Base-by-base conservation (phyloP, 768 basidiomycete genomes). In the Solioccasus polychromus region DNA sequence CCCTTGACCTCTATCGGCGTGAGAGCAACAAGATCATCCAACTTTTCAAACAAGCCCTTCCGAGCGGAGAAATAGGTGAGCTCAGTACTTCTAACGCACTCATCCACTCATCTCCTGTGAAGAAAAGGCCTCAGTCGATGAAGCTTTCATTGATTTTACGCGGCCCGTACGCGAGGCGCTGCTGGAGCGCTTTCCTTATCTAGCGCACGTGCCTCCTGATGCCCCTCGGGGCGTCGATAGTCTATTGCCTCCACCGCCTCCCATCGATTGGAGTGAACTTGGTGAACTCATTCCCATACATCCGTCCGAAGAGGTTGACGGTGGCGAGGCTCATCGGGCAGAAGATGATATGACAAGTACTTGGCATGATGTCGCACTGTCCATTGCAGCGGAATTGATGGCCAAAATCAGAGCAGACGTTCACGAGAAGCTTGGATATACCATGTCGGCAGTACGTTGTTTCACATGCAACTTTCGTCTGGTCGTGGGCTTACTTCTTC, bases 41-140 rank as follows among this genome's bases (percentile, higher is more conserved):
- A 5, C 69, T 91, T 57, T 94, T 96, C 69, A 86, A 85, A 60
- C 85, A 91, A 40, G 70, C 80, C 47, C 71, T 92, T 29, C 84
- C 89, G 2, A 77, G 69, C 5, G 89, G 84, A 18, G 91, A 95
- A 71, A 76, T 95, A 43, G 92, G 92, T 92, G 52, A 56, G 73
- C 45, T 39, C 19, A 20, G 24, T 17, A 30, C 9, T 4, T 38
- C 24, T 17, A 32, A 20, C 37, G 18, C 26, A 24, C 36, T 3
- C 10, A 7, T 9, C 8, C 20, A 28, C 35, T 46, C 28, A 40
- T 43, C 32, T 30, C 9, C 22, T 30, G 34, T 24, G 38, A 62
- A 93, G 95, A 99, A 68, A 96, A 94, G 63, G 96, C 96, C 19
- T 95, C 92, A 0, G 96, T 98, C 28, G 96, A 98, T 58, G 96